A percentile compares a stretch with the other conserved stretches of the same genome.
These are phyloP conservation scores for Suhomyces emberorum DNA, from an alignment of 805 yeast species.

Conservation along the genomic window DNA sequence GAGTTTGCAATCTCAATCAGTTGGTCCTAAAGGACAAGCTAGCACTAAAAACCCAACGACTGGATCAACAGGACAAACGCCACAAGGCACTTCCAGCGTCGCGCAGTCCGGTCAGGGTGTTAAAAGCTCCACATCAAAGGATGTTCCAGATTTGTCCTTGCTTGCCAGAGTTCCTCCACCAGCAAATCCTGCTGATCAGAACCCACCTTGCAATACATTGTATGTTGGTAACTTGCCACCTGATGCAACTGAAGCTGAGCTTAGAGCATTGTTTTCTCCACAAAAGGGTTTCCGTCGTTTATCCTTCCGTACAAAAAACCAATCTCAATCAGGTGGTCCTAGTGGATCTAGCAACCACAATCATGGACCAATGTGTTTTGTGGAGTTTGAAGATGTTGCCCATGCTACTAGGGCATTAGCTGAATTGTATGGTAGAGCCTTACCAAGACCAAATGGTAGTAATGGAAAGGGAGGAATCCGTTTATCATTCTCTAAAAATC, in stretches of 20 bases:
- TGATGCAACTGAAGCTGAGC: conserved; percentile 91
- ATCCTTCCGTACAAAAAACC: conserved; percentile 79
- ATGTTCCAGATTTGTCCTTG: conserved; percentile 63
- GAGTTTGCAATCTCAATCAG: conserved; percentile 4
- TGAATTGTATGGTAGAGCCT: conserved; percentile 86
- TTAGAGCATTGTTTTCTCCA: conserved; percentile 79
- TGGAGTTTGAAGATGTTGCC: conserved; percentile 94
- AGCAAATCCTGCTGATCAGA: conserved; percentile 98
- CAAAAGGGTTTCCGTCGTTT: conserved; percentile 91
- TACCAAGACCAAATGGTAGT: conserved; percentile 72
- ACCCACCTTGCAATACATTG: conserved; percentile 96
- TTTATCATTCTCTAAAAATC: conserved; percentile 91
- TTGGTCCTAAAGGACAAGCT: conserved; percentile 16
- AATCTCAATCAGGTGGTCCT: conserved; percentile 20
- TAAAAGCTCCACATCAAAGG: conserved; percentile 6
- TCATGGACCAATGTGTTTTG: conserved; percentile 99
- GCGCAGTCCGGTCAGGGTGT: too few species aligned
- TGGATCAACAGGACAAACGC: background rate
- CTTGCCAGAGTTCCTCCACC: conserved; percentile 84
- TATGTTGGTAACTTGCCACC: conserved; percentile 98
- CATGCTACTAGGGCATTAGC: conserved; percentile 92
- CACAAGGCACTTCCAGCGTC: conserved; percentile 3
- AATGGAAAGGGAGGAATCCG: conserved; percentile 90
- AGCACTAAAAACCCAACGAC: conserved; percentile 12
- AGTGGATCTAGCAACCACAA: conserved; percentile 29